Percentiles rank a stretch among this genome's conserved stretches.
phyloP scores from a whole-genome alignment of 257 asterid species.

The Solanum virginianum region DNA sequence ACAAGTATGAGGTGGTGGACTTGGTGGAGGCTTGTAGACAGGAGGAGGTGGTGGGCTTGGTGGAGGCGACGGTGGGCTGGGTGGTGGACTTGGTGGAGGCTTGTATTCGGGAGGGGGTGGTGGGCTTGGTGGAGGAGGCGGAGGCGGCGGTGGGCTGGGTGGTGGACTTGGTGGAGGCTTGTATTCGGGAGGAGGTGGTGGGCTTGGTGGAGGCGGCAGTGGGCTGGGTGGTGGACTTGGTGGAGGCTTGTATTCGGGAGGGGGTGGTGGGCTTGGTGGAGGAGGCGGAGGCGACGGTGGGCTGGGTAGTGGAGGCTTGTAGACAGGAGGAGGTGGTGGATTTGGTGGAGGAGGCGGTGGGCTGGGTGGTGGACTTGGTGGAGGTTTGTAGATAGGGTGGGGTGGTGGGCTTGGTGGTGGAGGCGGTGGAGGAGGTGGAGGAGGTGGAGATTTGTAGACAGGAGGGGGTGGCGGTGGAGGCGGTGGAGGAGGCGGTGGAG shows the following conservation, averaged over 20 bases:
- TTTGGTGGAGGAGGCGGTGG: too few species aligned
- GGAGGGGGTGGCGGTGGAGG: not conserved
- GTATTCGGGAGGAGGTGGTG: not conserved
- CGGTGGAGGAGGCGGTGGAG: not conserved
- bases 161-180: too few species aligned
- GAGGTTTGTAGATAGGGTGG: not conserved
- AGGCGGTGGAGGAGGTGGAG: too few species aligned
- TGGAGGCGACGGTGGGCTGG: too few species aligned
- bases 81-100: too few species aligned
- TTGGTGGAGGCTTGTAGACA: not conserved
- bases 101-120: not conserved
- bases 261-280: not conserved
- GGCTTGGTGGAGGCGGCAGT: not conserved
- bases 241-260: not conserved
- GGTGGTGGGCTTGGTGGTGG: too few species aligned
- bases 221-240: not conserved
- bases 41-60: not conserved
- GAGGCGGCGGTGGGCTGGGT: too few species aligned
- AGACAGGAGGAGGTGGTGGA: not conserved
- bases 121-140: too few species aligned
- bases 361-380: too few species aligned
- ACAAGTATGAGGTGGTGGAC: rapidly evolving
- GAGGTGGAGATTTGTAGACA: not conserved
- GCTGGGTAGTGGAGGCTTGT: not conserved
- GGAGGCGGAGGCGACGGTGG: not conserved